Evolutionary conservation across 148 eudicot genomes (phyloP), one percentile per base, ranked within the genome.

Genomic region (Heliamphora exappendiculata): DNA sequence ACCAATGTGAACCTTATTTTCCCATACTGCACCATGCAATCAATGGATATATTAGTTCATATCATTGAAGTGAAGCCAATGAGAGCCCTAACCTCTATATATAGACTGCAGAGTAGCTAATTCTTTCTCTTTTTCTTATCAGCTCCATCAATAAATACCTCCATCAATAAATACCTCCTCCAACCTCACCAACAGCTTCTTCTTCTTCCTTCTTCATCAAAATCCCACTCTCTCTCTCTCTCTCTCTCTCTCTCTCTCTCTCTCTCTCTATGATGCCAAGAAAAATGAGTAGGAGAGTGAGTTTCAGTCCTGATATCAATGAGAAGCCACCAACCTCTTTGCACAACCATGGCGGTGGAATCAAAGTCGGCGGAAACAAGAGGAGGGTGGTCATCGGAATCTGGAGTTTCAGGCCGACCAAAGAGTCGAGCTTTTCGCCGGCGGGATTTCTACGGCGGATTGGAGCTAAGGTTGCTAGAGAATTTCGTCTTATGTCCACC

Each of bases 401-500:
- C 37, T 75, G 78, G 84, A 47, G 22, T 41, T 81, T 75, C 45
- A 51, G 51, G 39, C 19, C 19, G 49, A 67, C 79, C 14, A 72
- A 45, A 34, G 51, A 60, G 69, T 67, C 74, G 17, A 54, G 75
- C 33, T 81, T 39, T 65, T 81, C 83, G 4, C 54, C 81, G 10
- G 83, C 72, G 72, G 79, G 57, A 22, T 81, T 88, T 47, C 44
- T 88, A 20, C 81, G 67, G 47, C 28, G 84, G 5, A 24, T 85
- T 13, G 76, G 82, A 50, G 80, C 70, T 7, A 82, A 79, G 69
- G 73, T 86, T 65, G 85, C 78, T 0, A 81, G 44, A 44, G 85
- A 76, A 0, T 47, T 85, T 12, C 59, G 76, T 3, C 50, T 78
- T 20, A 65, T 53, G 54, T 37, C 85, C 5, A 64, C 44, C 11